Evolutionary conservation across 805 yeast species (phyloP), one percentile per base, ranked within the genome.

Genomic region (Saccharomycopsis fibuligera): DNA sequence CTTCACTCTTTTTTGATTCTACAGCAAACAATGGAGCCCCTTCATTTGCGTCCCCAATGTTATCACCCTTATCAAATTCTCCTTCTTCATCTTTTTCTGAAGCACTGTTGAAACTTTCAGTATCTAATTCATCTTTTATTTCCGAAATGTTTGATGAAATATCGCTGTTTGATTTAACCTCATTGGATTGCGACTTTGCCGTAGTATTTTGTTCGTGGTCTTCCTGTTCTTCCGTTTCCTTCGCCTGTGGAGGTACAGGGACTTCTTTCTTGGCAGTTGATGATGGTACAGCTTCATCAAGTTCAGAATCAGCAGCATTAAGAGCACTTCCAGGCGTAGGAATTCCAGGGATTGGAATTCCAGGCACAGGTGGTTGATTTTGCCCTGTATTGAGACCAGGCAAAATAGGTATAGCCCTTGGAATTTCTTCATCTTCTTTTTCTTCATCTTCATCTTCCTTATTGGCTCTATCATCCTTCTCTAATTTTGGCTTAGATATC

Each of bases 181-280:
- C n/a, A n/a, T n/a, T n/a, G n/a, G n/a, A 33, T 9, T 29, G 31
- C 8, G 31, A 29, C 14, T 14, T 14, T 29, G 16, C 25, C 16
- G 8, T 19, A 19, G 40, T 6, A 19, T 57, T 64, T 1, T 58
- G 62, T 0, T 60, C 66, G 4, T 17, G 44, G 29, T 47, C 63
- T 19, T 49, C 49, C 61, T 12, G 16, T 45, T 16, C 22, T 27
- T n/a, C n/a, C n/a, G n/a, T n/a, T 23, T 40, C 48, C 51, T 51
- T 49, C 37, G 30, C 31, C 31, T 29, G 31, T 29, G 12, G 31
- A 12, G n/a, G n/a, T n/a, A n/a, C n/a, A n/a, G n/a, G n/a, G n/a
- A n/a, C n/a, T n/a, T n/a, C n/a, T n/a, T n/a, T n/a, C n/a, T n/a
- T n/a, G n/a, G n/a, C n/a, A n/a, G n/a, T n/a, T n/a, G n/a, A n/a